phyloP scores from a whole-genome alignment of 768 basidiomycete genomes.

The Plicaturopsis crispa region DNA sequence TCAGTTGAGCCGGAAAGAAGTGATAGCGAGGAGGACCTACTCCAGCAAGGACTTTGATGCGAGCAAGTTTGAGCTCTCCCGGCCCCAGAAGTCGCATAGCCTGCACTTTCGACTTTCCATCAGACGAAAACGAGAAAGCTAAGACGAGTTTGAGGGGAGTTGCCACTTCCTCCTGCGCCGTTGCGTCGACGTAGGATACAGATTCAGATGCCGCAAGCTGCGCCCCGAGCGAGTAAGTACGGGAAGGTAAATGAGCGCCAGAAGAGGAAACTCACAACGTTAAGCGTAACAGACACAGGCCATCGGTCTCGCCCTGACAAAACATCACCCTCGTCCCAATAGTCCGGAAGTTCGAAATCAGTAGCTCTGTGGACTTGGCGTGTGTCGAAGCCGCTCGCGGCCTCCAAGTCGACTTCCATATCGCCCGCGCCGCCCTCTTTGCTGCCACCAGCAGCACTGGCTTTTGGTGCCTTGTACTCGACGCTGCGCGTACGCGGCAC shows the following conservation, averaged over 20 bases:
- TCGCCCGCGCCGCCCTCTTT: conserved; percentile 23
- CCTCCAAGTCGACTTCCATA: conserved; percentile 51
- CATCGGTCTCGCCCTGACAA: conserved; percentile 56
- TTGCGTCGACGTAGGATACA: conserved; percentile 69
- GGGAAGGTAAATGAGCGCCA: conserved; percentile 1
- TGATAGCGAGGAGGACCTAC: conserved; percentile 25
- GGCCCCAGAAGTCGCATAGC: conserved; percentile 58
- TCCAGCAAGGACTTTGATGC: conserved; percentile 45
- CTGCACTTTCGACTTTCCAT: conserved; percentile 38
- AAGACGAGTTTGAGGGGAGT: conserved; percentile 53
- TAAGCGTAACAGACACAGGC: conserved; percentile 75
- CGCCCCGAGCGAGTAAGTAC: no score
- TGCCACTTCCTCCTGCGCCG: conserved; percentile 62
- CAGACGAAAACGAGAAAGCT: conserved; percentile 49
- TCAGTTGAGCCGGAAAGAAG: no score
- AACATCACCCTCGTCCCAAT: conserved; percentile 78
- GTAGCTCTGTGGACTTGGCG: conserved; percentile 39
- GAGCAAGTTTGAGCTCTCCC: conserved; percentile 43
- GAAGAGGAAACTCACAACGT: conserved; percentile 44
- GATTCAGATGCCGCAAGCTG: no score
- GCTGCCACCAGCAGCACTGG: no score
- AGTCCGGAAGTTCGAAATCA: conserved; percentile 84
- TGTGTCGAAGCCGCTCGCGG: conserved; percentile 52
- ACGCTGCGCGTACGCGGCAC: conserved; percentile 69
- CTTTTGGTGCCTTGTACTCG: conserved; percentile 51